A percentile compares a stretch with the other conserved stretches of the same genome.
Conservation (phyloP, 805 yeast species). For the Yamadazyma insecticola region DNA sequence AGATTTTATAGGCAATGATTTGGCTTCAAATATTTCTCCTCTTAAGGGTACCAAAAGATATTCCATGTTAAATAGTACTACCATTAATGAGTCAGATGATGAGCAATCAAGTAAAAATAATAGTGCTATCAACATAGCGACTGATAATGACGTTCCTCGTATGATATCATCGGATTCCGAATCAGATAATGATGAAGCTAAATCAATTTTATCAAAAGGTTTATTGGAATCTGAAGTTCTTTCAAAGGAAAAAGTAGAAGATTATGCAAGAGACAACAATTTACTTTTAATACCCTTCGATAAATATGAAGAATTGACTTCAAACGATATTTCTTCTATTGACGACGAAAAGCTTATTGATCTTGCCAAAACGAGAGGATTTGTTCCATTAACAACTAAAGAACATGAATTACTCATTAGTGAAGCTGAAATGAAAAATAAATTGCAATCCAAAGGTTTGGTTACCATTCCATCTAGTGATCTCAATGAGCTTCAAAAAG, state of each 20-base stretch:
- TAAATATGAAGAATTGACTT: slow-evolving; percentile 25
- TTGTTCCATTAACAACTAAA: slow-evolving; percentile 19
- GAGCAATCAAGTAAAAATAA: slow-evolving; percentile 9
- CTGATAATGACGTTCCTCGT: slow-evolving; percentile 19
- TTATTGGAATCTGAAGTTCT: slow-evolving; percentile 5
- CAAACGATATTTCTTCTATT: slow-evolving; percentile 19
- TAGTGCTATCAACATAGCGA: slow-evolving; percentile 11
- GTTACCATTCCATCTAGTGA: slow-evolving; percentile 24
- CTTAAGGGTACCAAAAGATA: too few relatives aligned
- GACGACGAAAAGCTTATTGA: slow-evolving; percentile 20
- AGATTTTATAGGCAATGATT: slow-evolving; percentile 30
- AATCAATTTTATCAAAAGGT: slow-evolving; percentile 7
- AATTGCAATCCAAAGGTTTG: slow-evolving; percentile 26
- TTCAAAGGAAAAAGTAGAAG: slow-evolving; percentile 23
- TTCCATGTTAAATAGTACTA: slow-evolving; percentile 12
- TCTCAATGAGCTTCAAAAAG: slow-evolving; percentile 12
- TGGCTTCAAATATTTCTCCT: slow-evolving; percentile 19
- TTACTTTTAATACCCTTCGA: slow-evolving; percentile 21
- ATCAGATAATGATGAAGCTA: slow-evolving; percentile 11
- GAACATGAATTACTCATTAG: slow-evolving; percentile 24
- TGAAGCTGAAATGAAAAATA: slow-evolving; percentile 32
- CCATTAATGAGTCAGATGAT: slow-evolving; percentile 12
- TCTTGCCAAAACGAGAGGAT: slow-evolving; percentile 21
- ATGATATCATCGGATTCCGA: slow-evolving; percentile 24
- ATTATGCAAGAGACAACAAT: slow-evolving; percentile 30